A percentile compares a stretch with the other conserved stretches of the same genome.
phyloP scores from a whole-genome alignment of 140 eudicot genomes.

The Oenanthe javanica region DNA sequence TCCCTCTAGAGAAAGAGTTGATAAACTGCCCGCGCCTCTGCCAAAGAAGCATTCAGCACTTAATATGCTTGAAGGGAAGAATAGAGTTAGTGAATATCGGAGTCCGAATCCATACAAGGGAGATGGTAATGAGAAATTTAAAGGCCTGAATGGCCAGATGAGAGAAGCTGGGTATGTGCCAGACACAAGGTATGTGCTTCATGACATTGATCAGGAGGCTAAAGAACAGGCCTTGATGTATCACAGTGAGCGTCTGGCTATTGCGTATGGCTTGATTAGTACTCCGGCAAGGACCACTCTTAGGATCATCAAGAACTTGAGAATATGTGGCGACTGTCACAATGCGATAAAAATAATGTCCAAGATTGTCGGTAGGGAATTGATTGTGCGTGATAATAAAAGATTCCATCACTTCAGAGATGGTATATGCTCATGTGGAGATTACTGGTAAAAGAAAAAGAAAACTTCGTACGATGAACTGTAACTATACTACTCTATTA shows the following conservation, averaged over 20 bases:
- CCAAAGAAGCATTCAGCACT: conserved; percentile 25
- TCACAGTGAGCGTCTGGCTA: conserved; percentile 79
- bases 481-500: not conserved
- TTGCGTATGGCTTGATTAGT: conserved; percentile 79
- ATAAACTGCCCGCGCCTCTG: conserved; percentile 14
- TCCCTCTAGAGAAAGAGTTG: conserved; percentile 21
- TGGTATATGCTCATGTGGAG: conserved; percentile 77
- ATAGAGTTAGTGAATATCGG: conserved; percentile 35
- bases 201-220: conserved; percentile 76
- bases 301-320: conserved; percentile 69
- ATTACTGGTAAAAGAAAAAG: conserved; percentile 36
- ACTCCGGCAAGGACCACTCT: conserved; percentile 76
- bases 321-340: conserved; percentile 82
- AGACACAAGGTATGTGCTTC: conserved; percentile 76
- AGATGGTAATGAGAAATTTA: conserved; percentile 28
- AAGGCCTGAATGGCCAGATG: conserved; percentile 54
- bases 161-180: conserved; percentile 74
- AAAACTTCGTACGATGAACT: not conserved
- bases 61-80: conserved; percentile 61
- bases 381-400: conserved; percentile 78
- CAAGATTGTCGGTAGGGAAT: conserved; percentile 73
- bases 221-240: conserved; percentile 77
- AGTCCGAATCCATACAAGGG: conserved; percentile 26
- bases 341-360: conserved; percentile 85
- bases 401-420: conserved; percentile 78